Percentiles rank a stretch among this genome's conserved stretches.
These are phyloP conservation scores for Penicillium pancosmium DNA, from an alignment of 495 filamentous ascomycete species.

Conservation along the genomic window DNA sequence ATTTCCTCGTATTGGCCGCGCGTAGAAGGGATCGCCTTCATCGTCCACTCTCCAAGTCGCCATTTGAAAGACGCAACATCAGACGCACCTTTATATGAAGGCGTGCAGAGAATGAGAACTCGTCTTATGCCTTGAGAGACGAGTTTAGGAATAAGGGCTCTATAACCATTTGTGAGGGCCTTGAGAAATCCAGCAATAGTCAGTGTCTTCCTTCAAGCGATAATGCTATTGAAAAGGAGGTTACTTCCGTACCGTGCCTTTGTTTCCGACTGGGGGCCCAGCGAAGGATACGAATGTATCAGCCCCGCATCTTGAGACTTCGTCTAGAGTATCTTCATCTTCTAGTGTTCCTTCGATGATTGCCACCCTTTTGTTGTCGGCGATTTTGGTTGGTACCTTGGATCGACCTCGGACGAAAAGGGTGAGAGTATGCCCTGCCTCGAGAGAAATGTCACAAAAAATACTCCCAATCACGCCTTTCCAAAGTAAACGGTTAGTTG, in stretches of 20 bases:
- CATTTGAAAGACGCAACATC: conserved; percentile 14
- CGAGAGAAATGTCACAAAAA: conserved; percentile 16
- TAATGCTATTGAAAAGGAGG: not conserved
- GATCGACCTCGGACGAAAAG: conserved; percentile 6
- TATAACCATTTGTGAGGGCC: not conserved
- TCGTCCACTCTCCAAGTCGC: conserved; percentile 12
- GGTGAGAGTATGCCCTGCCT: conserved; percentile 10
- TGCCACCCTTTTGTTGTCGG: not conserved
- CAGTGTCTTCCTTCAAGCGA: not conserved
- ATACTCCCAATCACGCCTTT: not conserved
- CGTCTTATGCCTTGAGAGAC: not conserved
- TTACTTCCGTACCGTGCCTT: conserved; percentile 10
- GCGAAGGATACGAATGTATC: conserved; percentile 19
- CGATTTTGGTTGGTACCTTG: conserved; percentile 5
- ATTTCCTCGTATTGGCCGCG: conserved; percentile 13
- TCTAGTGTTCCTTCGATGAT: conserved; percentile 12
- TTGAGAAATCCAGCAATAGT: not conserved
- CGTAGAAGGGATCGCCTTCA: conserved; percentile 11
- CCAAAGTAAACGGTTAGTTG: not conserved
- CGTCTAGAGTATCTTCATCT: conserved; percentile 6
- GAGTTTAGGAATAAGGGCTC: not conserved
- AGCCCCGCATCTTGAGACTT: conserved; percentile 12
- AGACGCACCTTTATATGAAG: conserved; percentile 5
- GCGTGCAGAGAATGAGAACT: conserved; percentile 16
- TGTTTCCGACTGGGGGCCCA: conserved; percentile 10